Evolutionary conservation across 805 yeast species (phyloP).

Genomic region (Candida succiphila): DNA sequence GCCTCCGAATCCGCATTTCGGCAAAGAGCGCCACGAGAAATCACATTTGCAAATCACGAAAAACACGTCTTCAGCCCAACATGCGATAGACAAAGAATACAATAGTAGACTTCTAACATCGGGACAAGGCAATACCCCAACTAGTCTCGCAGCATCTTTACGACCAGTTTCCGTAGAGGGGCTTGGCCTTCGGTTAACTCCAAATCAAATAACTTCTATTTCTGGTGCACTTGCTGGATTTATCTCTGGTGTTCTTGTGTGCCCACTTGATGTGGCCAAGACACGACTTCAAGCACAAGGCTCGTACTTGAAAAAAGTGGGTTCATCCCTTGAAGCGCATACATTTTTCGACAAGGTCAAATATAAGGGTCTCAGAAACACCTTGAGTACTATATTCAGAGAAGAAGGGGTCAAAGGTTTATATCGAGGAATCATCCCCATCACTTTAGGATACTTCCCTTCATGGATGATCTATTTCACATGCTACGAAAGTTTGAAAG

Average conservation of each 20-base stretch:
- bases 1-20: too few species aligned
- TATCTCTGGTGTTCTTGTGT: slow-evolving; percentile 77
- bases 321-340: slow-evolving; percentile 5
- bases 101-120: too few species aligned
- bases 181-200: too few species aligned
- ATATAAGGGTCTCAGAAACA: slow-evolving; percentile 53
- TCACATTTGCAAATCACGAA: too few species aligned
- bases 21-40: too few species aligned
- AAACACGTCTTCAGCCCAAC: too few species aligned
- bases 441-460: slow-evolving; percentile 87
- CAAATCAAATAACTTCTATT: slow-evolving; percentile 50
- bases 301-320: slow-evolving; percentile 20
- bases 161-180: too few species aligned
- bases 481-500: slow-evolving; percentile 74
- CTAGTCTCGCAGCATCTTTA: too few species aligned
- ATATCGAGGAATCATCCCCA: slow-evolving; percentile 88
- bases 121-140: too few species aligned
- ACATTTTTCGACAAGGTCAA: slow-evolving; percentile 16
- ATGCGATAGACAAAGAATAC: too few species aligned
- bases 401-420: slow-evolving; percentile 82
- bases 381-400: slow-evolving; percentile 50
- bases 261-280: slow-evolving; percentile 94
- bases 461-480: slow-evolving; percentile 96
- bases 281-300: slow-evolving; percentile 94
- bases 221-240: slow-evolving; percentile 96